Evolutionary conservation across 441 rosid genomes (phyloP), one percentile per base, ranked within the genome.

Genomic region (Euphorbia schlechtendalii): DNA sequence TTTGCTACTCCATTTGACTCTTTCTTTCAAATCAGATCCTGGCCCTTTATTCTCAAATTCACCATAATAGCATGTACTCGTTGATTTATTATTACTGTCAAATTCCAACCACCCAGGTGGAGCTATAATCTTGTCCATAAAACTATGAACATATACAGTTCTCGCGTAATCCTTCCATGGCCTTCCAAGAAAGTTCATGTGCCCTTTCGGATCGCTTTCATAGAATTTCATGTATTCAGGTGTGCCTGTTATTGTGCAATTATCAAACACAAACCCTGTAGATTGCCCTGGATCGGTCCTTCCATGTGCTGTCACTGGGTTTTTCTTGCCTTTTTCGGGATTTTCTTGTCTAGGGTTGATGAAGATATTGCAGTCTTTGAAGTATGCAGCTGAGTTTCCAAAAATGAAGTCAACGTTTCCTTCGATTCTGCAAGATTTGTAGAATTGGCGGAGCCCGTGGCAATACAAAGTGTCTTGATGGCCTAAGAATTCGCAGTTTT

Each of bases 401-500:
- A 92, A 92, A n/a, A 92, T 87, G 81, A 89, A 92, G 69, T 92
- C 96, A 27, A 92, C 93, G 8, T 80, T 89, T 58, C 98, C 98
- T 56, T 71, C 69, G 55, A 92, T 89, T 36, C 77, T 81, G 61
- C 96, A 92, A 8, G 83, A 77, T 56, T 80, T 87, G 80, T 86
- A 92, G 74, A 71, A 84, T 17, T 92, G 96, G 12, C 96, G 91
- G 1, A 87, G 95, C 1, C 90, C 71, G 59, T 91, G 90, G 21
- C 87, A 81, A 9, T 91, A 85, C 0, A 91, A 71, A 0, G 98
- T 92, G 76, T 92, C 98, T 67, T 92, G 98, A 64, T 87, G 79
- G 58, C 98, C 95, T 0, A 92, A 45, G 76, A 92, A 86, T 78
- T 87, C 96, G 27, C 98, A 89, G 76, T 87, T 80, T 76, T 87